Evolutionary conservation across 176 grass and related monocot genomes (phyloP), one percentile per base, ranked within the genome.

Genomic region (Paspalum notatum): DNA sequence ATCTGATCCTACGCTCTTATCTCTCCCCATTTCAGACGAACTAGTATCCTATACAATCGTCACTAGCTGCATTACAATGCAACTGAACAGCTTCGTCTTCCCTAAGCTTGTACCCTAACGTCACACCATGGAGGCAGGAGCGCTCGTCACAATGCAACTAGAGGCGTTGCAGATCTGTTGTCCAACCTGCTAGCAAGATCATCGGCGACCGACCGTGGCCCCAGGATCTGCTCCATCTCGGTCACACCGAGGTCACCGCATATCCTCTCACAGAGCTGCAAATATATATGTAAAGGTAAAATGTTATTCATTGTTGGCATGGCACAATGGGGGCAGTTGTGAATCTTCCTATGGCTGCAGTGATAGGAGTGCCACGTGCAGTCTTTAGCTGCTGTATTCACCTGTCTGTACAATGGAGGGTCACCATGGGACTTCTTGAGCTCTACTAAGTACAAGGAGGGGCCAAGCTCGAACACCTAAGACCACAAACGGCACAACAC

Each of bases 391-490:
- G 12, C 24, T 9, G 44, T 22, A 83, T 87, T 91, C 87, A 98
- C 96, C 90, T 93, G 70, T 91, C 84, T 94, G 64, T 98, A 98
- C 49, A 93, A 3, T 32, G 39, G 74, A 71, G 82, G 52, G 46
- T 98, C 92, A 43, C 95, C 95, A 66, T 91, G 78, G 43, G 86
- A 82, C 76, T 95, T 98, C 76, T 83, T 84, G 27, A 95, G 72
- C 68, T 98, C 96, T 15, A 95, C 92, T 11, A 95, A 86, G 63
- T 95, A 82, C 42, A 98, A 22, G 69, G 90, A 85, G 68, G 88
- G 75, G 72, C 82, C 87, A 66, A 98, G 88, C 82, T 91, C 92
- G 91, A 93, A 98, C 14, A 95, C 87, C 95, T 97, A 86, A 2
- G 20, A 42, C 57, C 24, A 51, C 18, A 68, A 84, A 48, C 0